These are phyloP conservation scores for Phlebiopsis flavidoalba DNA, from an alignment of 768 basidiomycete genomes.

Conservation along the genomic window DNA sequence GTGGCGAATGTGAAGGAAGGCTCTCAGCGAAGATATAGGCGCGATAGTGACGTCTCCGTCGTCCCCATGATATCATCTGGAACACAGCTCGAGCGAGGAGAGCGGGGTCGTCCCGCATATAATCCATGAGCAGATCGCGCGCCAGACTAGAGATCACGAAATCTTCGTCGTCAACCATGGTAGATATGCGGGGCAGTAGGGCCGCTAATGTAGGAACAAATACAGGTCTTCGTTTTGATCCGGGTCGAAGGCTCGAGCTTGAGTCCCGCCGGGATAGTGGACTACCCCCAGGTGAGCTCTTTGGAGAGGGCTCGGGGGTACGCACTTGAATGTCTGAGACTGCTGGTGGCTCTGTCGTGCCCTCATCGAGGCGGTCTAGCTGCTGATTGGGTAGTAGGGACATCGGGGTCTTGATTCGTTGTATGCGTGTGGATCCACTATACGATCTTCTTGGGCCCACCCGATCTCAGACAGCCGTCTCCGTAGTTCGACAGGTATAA, in stretches of 20 bases:
- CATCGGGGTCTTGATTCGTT: constrained; percentile 61
- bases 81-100: constrained; percentile 60
- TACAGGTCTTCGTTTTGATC: constrained; percentile 54
- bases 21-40: constrained; percentile 43
- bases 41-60: constrained; percentile 42
- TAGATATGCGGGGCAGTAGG: constrained; percentile 50
- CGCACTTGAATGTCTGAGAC: constrained; percentile 9
- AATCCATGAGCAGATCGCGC: constrained; percentile 50
- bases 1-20: constrained; percentile 51
- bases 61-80: constrained; percentile 51
- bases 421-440: constrained; percentile 49
- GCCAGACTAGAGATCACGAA: constrained; percentile 52
- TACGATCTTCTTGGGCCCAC: constrained; percentile 59
- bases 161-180: constrained; percentile 48
- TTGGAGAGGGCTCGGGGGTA: constrained; percentile 20
- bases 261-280: constrained; percentile 52
- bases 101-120: constrained; percentile 72
- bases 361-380: constrained; percentile 43
- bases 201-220: constrained; percentile 58
- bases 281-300: constrained; percentile 13
- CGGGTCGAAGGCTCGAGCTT: constrained; percentile 39
- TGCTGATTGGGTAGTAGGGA: constrained; percentile 56
- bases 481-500: constrained; percentile 57
- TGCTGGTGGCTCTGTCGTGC: constrained; percentile 20
- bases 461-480: constrained; percentile 69